These are phyloP conservation scores for Kwoniella sp. DNA, from an alignment of 768 basidiomycete species.

Conservation along the genomic window DNA sequence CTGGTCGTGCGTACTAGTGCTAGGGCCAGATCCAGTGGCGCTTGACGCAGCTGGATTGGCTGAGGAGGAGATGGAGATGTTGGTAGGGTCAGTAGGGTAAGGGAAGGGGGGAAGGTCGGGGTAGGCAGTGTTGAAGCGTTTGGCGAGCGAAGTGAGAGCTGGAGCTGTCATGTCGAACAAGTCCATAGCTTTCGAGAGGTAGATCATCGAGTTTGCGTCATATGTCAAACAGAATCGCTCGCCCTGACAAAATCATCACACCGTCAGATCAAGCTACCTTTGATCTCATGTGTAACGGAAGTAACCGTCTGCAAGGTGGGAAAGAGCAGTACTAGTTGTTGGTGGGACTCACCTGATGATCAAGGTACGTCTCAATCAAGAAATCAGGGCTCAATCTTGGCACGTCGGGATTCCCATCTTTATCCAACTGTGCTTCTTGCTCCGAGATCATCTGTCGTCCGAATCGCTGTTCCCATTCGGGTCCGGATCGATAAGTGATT, in stretches of 20 bases:
- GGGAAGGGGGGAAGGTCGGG: slow-evolving; percentile 49
- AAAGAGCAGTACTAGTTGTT: not conserved
- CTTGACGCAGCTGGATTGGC: slow-evolving; percentile 18
- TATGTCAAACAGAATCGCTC: slow-evolving; percentile 98
- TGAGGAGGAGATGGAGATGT: slow-evolving; percentile 37
- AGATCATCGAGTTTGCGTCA: slow-evolving; percentile 97
- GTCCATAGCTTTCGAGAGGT: slow-evolving; percentile 99
- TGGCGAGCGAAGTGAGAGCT: slow-evolving; percentile 68
- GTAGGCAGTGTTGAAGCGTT: slow-evolving; percentile 46
- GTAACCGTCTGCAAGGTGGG: too few species aligned
- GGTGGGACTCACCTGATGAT: slow-evolving; percentile 67
- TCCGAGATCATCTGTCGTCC: slow-evolving; percentile 63
- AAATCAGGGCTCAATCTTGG: slow-evolving; percentile 95
- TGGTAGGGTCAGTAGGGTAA: slow-evolving; percentile 42
- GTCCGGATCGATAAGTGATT: slow-evolving; percentile 97
- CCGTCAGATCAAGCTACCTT: too few species aligned
- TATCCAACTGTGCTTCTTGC: slow-evolving; percentile 33
- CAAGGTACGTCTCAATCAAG: slow-evolving; percentile 96
- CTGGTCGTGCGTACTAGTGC: not conserved
- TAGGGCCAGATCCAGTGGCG: not conserved
- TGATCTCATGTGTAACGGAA: too few species aligned
- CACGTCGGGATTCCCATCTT: slow-evolving; percentile 42
- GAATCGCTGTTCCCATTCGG: slow-evolving; percentile 99
- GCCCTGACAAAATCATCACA: slow-evolving; percentile 62
- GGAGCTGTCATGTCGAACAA: slow-evolving; percentile 90